Evolutionary conservation across 2,329 filamentous ascomycete genomes (phyloP).

Genomic region (Microascus cirrosus): DNA sequence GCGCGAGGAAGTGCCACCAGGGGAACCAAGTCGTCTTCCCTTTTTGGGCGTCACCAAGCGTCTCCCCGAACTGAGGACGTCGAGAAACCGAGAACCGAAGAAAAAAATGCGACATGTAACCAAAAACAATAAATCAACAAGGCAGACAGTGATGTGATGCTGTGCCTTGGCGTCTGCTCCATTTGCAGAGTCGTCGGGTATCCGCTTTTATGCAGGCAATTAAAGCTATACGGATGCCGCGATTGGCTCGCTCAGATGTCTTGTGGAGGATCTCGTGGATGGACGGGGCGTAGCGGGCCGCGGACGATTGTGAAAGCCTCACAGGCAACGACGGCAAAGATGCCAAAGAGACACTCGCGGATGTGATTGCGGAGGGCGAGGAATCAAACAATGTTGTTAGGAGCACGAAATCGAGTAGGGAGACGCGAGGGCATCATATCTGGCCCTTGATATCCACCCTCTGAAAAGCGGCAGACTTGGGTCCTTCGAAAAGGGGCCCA

Average conservation of each 20-base stretch:
- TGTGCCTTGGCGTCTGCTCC: neutral
- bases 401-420: neutral
- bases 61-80: neutral
- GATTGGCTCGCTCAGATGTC: neutral
- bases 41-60: neutral
- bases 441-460: conserved; percentile 96
- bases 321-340: neutral
- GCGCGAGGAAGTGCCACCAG: neutral
- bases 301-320: neutral
- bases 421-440: conserved; percentile 45
- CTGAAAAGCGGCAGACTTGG: conserved; percentile 64
- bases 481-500: conserved; percentile 59
- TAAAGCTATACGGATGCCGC: neutral
- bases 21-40: neutral
- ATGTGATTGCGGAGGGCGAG: neutral
- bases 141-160: neutral
- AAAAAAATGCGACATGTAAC: neutral
- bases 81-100: neutral
- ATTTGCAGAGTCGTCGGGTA: neutral
- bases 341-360: neutral
- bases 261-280: neutral
- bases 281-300: neutral
- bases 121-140: neutral
- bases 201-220: neutral
- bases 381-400: neutral